Conservation (phyloP, 768 basidiomycete genomes). For the Hypholoma fasciculare region DNA sequence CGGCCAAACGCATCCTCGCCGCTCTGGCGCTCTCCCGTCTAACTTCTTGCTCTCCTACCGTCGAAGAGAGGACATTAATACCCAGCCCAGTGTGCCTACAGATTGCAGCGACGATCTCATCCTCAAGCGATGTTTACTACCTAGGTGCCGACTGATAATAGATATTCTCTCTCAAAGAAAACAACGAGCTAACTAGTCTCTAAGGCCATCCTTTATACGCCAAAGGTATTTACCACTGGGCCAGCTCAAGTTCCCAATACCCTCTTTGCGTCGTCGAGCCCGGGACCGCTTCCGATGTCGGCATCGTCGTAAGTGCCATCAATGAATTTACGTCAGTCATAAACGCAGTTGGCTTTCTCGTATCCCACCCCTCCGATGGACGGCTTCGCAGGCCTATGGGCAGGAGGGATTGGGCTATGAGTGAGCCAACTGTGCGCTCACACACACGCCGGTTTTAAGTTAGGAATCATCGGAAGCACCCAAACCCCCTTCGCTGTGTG, state of each 20-base stretch:
- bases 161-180: too few species aligned
- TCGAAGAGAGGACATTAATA: neutral
- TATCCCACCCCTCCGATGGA: too few species aligned
- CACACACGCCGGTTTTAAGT: slow-evolving; percentile 27
- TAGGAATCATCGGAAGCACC: slow-evolving; percentile 43
- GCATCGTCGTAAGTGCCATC: slow-evolving; percentile 39
- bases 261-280: slow-evolving; percentile 61
- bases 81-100: slow-evolving; percentile 32
- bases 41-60: neutral
- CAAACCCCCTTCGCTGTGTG: slow-evolving; percentile 55
- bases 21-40: too few species aligned
- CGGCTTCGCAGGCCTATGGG: too few species aligned
- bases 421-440: too few species aligned
- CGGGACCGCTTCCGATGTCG: slow-evolving; percentile 51
- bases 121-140: slow-evolving; percentile 46
- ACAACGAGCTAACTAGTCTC: neutral
- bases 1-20: too few species aligned
- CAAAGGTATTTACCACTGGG: slow-evolving; percentile 52
- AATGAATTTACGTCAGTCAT: neutral
- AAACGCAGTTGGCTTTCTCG: too few species aligned
- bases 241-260: slow-evolving; percentile 43
- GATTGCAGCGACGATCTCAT: slow-evolving; percentile 38
- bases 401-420: too few species aligned
- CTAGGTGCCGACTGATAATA: slow-evolving; percentile 30
- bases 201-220: slow-evolving; percentile 31